Base-by-base conservation (phyloP, 371 early-diverging fungal species). In the Dichotomocladium elegans region DNA sequence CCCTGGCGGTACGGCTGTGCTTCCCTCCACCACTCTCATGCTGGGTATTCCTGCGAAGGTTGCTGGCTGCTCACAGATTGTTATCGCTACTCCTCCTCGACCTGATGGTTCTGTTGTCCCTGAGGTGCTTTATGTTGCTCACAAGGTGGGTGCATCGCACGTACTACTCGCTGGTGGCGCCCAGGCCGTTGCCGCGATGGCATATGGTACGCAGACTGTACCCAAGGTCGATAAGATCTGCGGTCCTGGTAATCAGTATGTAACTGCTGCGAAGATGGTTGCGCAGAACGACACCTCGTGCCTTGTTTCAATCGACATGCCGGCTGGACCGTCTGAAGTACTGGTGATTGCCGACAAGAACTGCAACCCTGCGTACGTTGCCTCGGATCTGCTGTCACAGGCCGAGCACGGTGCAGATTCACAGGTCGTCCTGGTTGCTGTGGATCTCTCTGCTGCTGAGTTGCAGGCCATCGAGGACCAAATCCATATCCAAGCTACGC, bases 171-270 rank as follows among this genome's bases (percentile, higher is more conserved):
- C 97, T 5, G 99, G 99, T 52, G 99, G 99, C 49, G 98, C 99
- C 3, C 99, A 98, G 66, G 99, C 98, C 9, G 90, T 97, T n/a
- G 98, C 95, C 27, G 96, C 96, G 6, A 88, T 98, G 91, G 96
- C 98, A 11, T 96, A 94, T 58, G 98, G 98, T 51, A 97, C 99
- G 1, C 89, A 90, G 68, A 83, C 86, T 0, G 90, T 96, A 17
- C 94, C 95, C 53, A 98, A 98, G 78, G 99, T 96, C 0, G 98
- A 97, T 72, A 98, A 98, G 82, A 97, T 98, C 64, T 97, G 93
- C 69, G 99, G 99, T 41, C 99, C 98, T 15, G 99, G 99, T 41
- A 98, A 98, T 68, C 99, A 98, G 70, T 98, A 91, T 67, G 99
- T 98, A 11, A 98, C 99, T 4, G 94, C 96, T 2, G 97, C 99